Evolutionary conservation across 108 stramenopile species (phyloP), one percentile per base, ranked within the genome.

Genomic region (Conticribra guillardii): DNA sequence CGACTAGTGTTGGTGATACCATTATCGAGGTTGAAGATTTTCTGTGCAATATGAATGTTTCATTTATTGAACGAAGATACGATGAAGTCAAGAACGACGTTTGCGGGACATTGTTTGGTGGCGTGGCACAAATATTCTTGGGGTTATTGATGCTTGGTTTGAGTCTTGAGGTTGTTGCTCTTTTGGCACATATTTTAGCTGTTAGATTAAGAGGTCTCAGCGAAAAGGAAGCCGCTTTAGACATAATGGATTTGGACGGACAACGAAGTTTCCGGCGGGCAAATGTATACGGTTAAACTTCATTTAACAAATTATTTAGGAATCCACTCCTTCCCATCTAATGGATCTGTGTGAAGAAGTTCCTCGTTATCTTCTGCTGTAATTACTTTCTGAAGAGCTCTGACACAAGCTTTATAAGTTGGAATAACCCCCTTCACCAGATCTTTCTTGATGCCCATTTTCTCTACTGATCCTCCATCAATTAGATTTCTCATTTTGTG

Each of bases 321-420:
- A 11, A 82, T 34, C 76, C 76, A 82, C 23, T 53, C 54, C 34
- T 48, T 23, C 19, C 37, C 47, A 52, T 68, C 49, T 15, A 83
- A 47, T 22, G 61, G 27, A 41, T 73, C 74, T 30, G 63, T 74
- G 14, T 60, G 55, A 31, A 49, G 52, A 11, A 83, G 11, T 15
- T 76, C 75, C 28, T 76, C 79, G 44, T 53, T 76, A 44, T 85
- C 71, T 67, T 94, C 93, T 0, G 89, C 90, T 19, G 84, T 76
- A 28, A 94, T 70, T 0, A 94, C 76, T 50, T 60, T 69, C 53
- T 74, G 54, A 9, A 93, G 82, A 1, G 81, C 72, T 4, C 46
- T 46, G 23, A 93, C 63, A 51, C 89, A 90, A 18, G 71, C 44
- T 47, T 77, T 81, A 61, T 90, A 90, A 14, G 62, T 41, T 22